Conservation (phyloP, 164 flowering plant genomes). For the Platanus orientalis region DNA sequence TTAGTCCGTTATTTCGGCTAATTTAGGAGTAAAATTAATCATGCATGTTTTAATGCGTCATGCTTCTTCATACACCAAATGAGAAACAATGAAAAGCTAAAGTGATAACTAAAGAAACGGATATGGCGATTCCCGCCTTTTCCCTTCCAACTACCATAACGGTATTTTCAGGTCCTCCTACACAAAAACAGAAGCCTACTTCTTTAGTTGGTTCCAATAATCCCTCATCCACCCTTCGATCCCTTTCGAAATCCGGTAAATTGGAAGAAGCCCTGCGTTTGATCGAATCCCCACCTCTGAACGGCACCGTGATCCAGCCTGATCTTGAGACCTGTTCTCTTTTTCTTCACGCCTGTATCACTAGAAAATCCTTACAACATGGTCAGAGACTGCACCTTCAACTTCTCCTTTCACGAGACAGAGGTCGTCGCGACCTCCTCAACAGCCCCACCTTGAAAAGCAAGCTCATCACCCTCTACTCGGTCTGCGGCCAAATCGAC, state of each 20-base stretch:
- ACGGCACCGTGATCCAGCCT: neutral
- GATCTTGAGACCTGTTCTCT: constrained; percentile 15
- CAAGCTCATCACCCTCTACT: constrained; percentile 41
- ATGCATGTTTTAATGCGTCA: too few relatives aligned
- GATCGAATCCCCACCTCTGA: constrained; percentile 23
- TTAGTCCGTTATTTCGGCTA: too few relatives aligned
- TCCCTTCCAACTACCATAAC: too few relatives aligned
- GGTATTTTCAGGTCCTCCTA: too few relatives aligned
- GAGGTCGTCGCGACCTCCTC: constrained; percentile 7
- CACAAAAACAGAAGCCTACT: too few relatives aligned
- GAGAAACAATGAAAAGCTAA: too few relatives aligned
- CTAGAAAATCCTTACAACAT: constrained; percentile 24
- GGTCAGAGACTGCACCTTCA: constrained; percentile 32
- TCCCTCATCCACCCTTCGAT: constrained; percentile 9
- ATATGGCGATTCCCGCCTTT: too few relatives aligned
- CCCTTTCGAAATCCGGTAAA: constrained; percentile 28
- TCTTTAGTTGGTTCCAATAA: too few relatives aligned
- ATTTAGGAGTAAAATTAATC: too few relatives aligned
- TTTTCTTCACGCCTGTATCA: constrained; percentile 35
- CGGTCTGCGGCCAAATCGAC: constrained; percentile 30
- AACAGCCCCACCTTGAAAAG: constrained; percentile 19
- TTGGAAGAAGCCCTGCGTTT: constrained; percentile 30
- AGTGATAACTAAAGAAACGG: too few relatives aligned
- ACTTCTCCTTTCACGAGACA: constrained; percentile 15
- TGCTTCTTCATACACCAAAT: too few relatives aligned